Evolutionary conservation across 192 early-diverging fungal genomes (phyloP).

Genomic region (Coemansia sp.): DNA sequence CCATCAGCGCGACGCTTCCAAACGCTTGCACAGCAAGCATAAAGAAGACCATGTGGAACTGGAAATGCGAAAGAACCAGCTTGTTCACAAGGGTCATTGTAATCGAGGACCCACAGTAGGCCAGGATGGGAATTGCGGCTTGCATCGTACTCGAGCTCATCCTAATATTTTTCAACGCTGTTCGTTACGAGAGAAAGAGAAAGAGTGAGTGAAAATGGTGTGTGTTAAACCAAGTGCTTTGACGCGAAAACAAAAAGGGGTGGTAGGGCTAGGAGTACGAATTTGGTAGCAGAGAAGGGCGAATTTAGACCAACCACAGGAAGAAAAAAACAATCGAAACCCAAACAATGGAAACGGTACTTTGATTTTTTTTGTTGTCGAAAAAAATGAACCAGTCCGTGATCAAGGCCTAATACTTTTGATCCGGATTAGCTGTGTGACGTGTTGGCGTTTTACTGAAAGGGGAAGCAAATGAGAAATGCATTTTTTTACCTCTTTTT

Average conservation of each 20-base stretch:
- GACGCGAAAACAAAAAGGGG: too few species aligned
- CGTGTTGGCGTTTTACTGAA: background rate
- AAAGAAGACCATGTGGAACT: slow-evolving; percentile 85
- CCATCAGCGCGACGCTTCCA: slow-evolving; percentile 62
- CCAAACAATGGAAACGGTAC: too few species aligned
- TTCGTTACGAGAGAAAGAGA: background rate
- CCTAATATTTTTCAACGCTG: background rate
- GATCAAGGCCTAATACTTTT: background rate
- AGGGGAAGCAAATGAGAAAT: background rate
- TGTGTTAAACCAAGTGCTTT: background rate
- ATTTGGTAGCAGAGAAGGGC: too few species aligned
- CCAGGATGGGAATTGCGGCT: slow-evolving; percentile 70
- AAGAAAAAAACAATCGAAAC: too few species aligned
- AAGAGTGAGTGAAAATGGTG: background rate
- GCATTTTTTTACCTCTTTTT: background rate
- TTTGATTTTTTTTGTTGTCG: too few species aligned
- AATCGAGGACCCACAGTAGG: slow-evolving; percentile 88
- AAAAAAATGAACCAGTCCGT: slow-evolving; percentile 1
- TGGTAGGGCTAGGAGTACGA: too few species aligned
- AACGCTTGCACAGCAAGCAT: slow-evolving; percentile 76
- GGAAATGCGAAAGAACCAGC: slow-evolving; percentile 78
- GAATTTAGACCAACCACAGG: too few species aligned
- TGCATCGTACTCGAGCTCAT: slow-evolving; percentile 45
- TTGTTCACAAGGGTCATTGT: slow-evolving; percentile 91
- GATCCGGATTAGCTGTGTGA: background rate